phyloP scores from a whole-genome alignment of 306 rosid species.

The Fagus sylvatica region DNA sequence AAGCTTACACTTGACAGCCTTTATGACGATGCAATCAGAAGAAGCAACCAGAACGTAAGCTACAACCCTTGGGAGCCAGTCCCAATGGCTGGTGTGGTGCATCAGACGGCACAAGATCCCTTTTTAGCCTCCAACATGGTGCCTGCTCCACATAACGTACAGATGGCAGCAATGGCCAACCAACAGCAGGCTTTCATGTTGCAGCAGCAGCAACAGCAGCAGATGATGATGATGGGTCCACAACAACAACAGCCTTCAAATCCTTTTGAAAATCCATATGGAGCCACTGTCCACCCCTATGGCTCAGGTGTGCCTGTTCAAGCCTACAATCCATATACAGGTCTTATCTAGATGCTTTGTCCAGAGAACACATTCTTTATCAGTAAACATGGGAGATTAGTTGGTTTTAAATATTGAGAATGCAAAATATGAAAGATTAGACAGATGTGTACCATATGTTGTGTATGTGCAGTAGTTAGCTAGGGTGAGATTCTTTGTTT shows the following conservation, averaged over 20 bases:
- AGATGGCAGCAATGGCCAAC: constrained; percentile 87
- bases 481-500: constrained; percentile 87
- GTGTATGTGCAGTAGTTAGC: constrained; percentile 70
- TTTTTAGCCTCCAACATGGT: constrained; percentile 65
- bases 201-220: constrained; percentile 68
- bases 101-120: constrained; percentile 74
- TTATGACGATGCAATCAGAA: constrained; percentile 88
- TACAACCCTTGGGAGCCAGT: constrained; percentile 95
- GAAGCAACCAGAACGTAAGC: constrained; percentile 85
- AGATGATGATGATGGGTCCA: constrained; percentile 76
- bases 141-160: constrained; percentile 84
- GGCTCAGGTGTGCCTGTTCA: constrained; percentile 92
- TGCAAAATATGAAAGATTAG: constrained; percentile 35
- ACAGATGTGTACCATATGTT: constrained; percentile 73
- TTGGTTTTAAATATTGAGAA: constrained; percentile 26
- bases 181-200: constrained; percentile 87
- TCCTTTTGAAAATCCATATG: constrained; percentile 87
- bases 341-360: constrained; percentile 57
- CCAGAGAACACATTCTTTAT: constrained; percentile 24
- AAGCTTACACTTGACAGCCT: constrained; percentile 92
- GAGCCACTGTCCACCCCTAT: constrained; percentile 64
- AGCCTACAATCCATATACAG: constrained; percentile 81
- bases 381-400: constrained; percentile 21
- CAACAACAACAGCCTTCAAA: constrained; percentile 58
- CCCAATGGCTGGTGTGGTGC: constrained; percentile 60